Conservation (phyloP, 2,329 filamentous ascomycete species). For the Bimuria novae-zelandiae region DNA sequence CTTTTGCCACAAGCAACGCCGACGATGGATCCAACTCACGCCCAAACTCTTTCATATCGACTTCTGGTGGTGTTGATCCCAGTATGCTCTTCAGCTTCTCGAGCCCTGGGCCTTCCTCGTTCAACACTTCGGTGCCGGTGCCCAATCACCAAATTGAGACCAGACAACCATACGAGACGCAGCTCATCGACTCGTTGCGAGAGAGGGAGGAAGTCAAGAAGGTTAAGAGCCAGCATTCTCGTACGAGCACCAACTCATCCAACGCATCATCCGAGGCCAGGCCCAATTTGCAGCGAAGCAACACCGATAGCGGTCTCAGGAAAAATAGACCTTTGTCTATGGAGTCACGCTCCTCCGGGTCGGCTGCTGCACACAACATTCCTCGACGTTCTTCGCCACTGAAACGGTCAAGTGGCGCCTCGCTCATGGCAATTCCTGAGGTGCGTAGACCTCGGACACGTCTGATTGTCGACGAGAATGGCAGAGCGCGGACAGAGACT, state of each 20-base stretch:
- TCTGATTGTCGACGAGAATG: slow-evolving; percentile 54
- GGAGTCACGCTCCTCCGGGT: slow-evolving; percentile 34
- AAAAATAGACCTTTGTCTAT: slow-evolving; percentile 33
- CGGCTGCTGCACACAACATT: slow-evolving; percentile 34
- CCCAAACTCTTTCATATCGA: slow-evolving; percentile 40
- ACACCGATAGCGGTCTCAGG: slow-evolving; percentile 50
- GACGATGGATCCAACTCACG: slow-evolving; percentile 26
- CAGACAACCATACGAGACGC: slow-evolving; percentile 48
- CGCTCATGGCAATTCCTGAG: slow-evolving; percentile 54
- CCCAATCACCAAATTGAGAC: slow-evolving; percentile 17
- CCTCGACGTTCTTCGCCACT: slow-evolving; percentile 53
- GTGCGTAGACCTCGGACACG: slow-evolving; percentile 48
- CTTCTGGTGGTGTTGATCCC: slow-evolving; percentile 52
- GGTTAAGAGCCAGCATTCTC: slow-evolving; percentile 43
- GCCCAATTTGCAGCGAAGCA: slow-evolving; percentile 51
- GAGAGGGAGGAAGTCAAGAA: slow-evolving; percentile 41
- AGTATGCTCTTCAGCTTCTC: slow-evolving; percentile 53
- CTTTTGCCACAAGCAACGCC: slow-evolving; percentile 28
- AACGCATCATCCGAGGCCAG: slow-evolving; percentile 39
- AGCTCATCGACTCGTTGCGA: slow-evolving; percentile 38
- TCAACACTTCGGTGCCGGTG: slow-evolving; percentile 31
- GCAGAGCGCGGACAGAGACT: slow-evolving; percentile 54
- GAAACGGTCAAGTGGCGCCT: slow-evolving; percentile 49
- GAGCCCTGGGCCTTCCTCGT: slow-evolving; percentile 29
- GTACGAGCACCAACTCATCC: slow-evolving; percentile 48